Evolutionary conservation across 768 basidiomycete genomes (phyloP), one percentile per base, ranked within the genome.

Genomic region (Termitomyces sp.): DNA sequence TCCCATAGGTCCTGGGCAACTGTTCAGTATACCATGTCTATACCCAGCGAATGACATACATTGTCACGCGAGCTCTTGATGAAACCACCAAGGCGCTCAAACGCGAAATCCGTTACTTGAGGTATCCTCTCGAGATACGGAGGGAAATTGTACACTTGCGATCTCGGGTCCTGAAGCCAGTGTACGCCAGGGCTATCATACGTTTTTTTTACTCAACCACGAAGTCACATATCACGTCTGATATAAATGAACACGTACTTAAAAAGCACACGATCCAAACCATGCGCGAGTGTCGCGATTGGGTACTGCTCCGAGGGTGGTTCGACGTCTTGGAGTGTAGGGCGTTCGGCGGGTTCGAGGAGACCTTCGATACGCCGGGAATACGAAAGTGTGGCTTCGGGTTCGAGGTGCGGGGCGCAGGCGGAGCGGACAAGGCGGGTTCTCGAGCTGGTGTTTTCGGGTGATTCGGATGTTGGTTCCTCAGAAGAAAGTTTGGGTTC

Each of bases 151-250:
- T 90, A 95, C 14, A 92, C 87, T 5, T 84, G 79, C 0, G 93
- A 90, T 17, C 90, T 79, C 0, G 92, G 90, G 66, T 98, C 94
- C 64, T 85, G 84, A 2, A 97, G 72, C 87, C 92, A 92, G 63
- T 94, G 91, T 0, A 95, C 87, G 10, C 92, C 91, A 5, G 90
- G 91, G 62, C 95, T 97, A 58, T 23, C 57, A 46, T 59, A 37
- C 21, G 58, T 41, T 19, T 23, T 19, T 23, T 12, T 23, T 12
- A 23, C 11, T 43, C 19, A 14, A n/a, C 14, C n/a, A n/a, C n/a
- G n/a, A n/a, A n/a, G n/a, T 9, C 5, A 31, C 17, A 29, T 10
- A 31, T 7, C 45, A 23, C 16, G 45, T 57, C 12, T 11, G 38
- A 12, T 23, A 11, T 21, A 35, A 29, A 31, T n/a, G 44, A 7